Conservation (phyloP, 805 yeast species). For the Starmerella bacillaris region DNA sequence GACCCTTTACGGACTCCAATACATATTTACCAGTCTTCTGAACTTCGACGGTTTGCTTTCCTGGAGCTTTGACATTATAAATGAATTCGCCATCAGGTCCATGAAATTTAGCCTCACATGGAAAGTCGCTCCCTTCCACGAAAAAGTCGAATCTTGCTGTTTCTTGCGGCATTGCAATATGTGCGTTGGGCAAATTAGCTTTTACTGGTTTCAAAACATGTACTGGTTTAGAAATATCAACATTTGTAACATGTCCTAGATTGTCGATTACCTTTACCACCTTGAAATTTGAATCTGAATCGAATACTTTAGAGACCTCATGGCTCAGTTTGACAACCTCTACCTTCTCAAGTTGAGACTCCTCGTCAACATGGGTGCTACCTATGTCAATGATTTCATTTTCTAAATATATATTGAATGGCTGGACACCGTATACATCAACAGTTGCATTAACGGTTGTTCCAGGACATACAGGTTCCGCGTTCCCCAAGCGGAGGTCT, state of each 20-base stretch:
- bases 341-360: constrained; percentile 1
- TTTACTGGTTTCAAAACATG: not conserved
- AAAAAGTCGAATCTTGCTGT: constrained; percentile 6
- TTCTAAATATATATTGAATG: constrained; percentile 34
- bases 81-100: constrained; percentile 6
- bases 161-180: not conserved
- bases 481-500: constrained; percentile 24
- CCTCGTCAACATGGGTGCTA: not conserved
- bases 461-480: constrained; percentile 38
- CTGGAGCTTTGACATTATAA: not conserved
- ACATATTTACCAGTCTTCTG: constrained; percentile 46
- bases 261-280: constrained; percentile 1
- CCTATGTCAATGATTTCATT: not conserved
- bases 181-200: not conserved
- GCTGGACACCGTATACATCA: constrained; percentile 58
- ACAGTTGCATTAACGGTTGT: constrained; percentile 36
- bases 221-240: not conserved
- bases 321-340: constrained; percentile 2
- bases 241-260: constrained; percentile 3
- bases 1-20: constrained; percentile 37
- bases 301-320: not conserved
- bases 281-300: not conserved
- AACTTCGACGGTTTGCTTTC: constrained; percentile 1
- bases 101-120: constrained; percentile 25
- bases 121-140: constrained; percentile 27